Percentiles rank a stretch among this genome's conserved stretches.
phyloP scores from a whole-genome alignment of 805 yeast species.

The Yarrowia hollandica region DNA sequence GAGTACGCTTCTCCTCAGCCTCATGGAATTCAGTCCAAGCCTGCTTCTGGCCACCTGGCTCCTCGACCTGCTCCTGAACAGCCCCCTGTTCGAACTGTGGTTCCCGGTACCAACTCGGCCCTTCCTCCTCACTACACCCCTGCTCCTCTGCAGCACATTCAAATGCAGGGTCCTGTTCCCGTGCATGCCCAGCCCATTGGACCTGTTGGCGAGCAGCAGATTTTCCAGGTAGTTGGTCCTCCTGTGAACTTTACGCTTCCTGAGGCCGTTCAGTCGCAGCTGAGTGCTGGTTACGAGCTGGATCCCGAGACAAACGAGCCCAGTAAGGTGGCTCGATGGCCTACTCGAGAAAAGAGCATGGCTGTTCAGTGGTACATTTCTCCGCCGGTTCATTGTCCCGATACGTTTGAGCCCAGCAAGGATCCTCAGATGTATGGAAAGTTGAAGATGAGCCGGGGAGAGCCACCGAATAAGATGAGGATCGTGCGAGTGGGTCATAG shows the following conservation, averaged over 20 bases:
- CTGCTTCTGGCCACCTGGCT: not conserved
- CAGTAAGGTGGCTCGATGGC: slow-evolving; percentile 32
- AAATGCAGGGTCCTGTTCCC: slow-evolving; percentile 30
- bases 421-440: slow-evolving; percentile 24
- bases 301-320: slow-evolving; percentile 33
- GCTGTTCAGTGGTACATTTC: slow-evolving; percentile 36
- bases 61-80: slow-evolving; percentile 7
- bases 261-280: slow-evolving; percentile 34
- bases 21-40: not conserved
- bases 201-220: slow-evolving; percentile 19
- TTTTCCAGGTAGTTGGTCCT: slow-evolving; percentile 33
- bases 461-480: slow-evolving; percentile 1
- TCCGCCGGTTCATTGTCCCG: slow-evolving; percentile 34
- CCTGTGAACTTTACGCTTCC: slow-evolving; percentile 42
- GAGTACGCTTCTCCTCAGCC: slow-evolving; percentile 34
- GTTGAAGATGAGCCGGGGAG: not conserved
- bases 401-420: slow-evolving; percentile 6
- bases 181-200: slow-evolving; percentile 38
- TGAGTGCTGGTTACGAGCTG: slow-evolving; percentile 33
- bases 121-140: slow-evolving; percentile 27
- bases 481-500: slow-evolving; percentile 57
- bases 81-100: slow-evolving; percentile 18
- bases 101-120: slow-evolving; percentile 18
- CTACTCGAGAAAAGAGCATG: slow-evolving; percentile 13
- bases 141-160: slow-evolving; percentile 26